phyloP scores from a whole-genome alignment of 257 asterid species.

The Coffea canephora region DNA sequence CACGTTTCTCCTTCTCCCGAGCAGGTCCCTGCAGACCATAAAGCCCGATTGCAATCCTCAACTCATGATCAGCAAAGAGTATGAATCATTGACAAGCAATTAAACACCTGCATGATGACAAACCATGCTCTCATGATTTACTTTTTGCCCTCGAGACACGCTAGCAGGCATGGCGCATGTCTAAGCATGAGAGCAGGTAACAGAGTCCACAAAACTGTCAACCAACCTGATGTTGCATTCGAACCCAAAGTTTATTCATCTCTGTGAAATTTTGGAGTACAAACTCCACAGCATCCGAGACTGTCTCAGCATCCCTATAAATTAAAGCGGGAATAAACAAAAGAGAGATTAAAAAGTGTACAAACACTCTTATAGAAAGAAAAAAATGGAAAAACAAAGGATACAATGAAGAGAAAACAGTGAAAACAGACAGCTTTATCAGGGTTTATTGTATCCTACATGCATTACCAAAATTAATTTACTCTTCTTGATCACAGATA shows the following conservation, averaged over 20 bases:
- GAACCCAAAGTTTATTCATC: constrained; percentile 99
- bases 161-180: constrained; percentile 31
- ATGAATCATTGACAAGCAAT: constrained; percentile 33
- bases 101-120: constrained; percentile 37
- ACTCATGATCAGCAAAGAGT: constrained; percentile 43
- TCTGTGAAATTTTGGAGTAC: constrained; percentile 98
- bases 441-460: neutral
- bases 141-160: constrained; percentile 37
- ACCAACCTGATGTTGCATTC: constrained; percentile 99
- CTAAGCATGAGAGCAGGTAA: constrained; percentile 37
- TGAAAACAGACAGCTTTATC: neutral
- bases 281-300: constrained; percentile 87
- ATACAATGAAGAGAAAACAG: too few species aligned
- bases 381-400: too few species aligned
- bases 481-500: neutral
- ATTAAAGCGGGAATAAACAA: neutral
- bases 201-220: constrained; percentile 31
- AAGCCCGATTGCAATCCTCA: constrained; percentile 43
- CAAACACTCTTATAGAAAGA: neutral
- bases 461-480: neutral
- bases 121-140: constrained; percentile 40
- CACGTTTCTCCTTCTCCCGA: constrained; percentile 93
- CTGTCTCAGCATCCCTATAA: constrained; percentile 89
- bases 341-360: neutral
- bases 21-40: constrained; percentile 86